A percentile compares a stretch with the other conserved stretches of the same genome.
Evolutionary conservation across 345 rosid species (phyloP).

Genomic region (Salix udensis): DNA sequence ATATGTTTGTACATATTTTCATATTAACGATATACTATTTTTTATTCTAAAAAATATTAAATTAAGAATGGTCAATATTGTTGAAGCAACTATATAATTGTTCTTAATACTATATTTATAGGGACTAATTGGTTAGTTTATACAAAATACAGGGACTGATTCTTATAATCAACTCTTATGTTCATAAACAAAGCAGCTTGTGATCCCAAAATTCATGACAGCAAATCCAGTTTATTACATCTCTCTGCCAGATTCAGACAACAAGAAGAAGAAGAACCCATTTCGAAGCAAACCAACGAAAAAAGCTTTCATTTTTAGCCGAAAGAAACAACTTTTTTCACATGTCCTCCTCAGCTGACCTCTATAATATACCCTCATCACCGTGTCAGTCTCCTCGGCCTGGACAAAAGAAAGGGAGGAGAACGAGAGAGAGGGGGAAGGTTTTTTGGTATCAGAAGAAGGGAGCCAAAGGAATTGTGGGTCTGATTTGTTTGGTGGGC

Average conservation of each 20-base stretch:
- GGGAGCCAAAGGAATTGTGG: conserved; percentile 42
- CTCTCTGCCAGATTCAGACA: background rate
- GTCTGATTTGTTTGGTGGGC: conserved; percentile 45
- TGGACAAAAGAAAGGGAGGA: conserved; percentile 40
- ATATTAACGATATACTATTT: too few relatives aligned
- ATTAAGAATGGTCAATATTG: too few relatives aligned
- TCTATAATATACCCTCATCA: background rate
- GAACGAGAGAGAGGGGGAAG: conserved; percentile 38
- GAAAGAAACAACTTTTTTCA: background rate
- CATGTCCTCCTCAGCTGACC: background rate
- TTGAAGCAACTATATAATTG: too few relatives aligned
- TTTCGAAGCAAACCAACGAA: background rate
- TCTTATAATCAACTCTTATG: too few relatives aligned
- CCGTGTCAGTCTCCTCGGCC: background rate
- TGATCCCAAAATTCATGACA: background rate
- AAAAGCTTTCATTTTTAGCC: background rate
- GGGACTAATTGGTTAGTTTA: background rate
- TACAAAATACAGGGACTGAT: background rate
- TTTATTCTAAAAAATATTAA: too few relatives aligned
- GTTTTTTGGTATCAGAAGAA: conserved; percentile 44
- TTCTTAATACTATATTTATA: too few relatives aligned
- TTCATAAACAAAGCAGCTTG: too few relatives aligned
- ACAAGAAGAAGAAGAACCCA: background rate
- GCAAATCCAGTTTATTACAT: background rate
- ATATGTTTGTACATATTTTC: too few relatives aligned